Base-by-base conservation (phyloP, 305 asterid genomes). In the Andrographis paniculata region DNA sequence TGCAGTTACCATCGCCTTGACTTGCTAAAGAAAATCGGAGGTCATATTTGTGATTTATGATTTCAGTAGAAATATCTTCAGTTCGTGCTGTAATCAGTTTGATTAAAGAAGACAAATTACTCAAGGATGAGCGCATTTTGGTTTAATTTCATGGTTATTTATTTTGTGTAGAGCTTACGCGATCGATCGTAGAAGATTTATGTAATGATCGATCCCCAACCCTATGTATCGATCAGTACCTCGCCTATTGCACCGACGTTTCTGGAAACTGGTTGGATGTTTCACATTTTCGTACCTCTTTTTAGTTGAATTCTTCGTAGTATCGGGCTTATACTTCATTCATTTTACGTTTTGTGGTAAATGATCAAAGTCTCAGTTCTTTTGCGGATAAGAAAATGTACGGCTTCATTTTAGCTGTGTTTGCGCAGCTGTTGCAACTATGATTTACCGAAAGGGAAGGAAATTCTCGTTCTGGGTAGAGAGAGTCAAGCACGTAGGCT, bases 401-500 rank as follows among this genome's bases (percentile, higher is more conserved):
- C 11, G 17, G 11, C 36, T 6, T 41, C n/a, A 20, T 1, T 51
- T 47, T 44, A 53, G 20, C 45, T 57, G 46, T 20, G 14, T 35
- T 28, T 45, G 20, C 70, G 57, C 69, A 87, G 96, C 76, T 69
- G 64, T 61, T 87, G 95, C 75, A 75, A 70, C 63, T 76, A 61
- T 50, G 76, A 63, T 66, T 71, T 78, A 45, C 70, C 91, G 2
- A 69, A 64, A 7, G 85, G 95, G 56, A 78, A 77, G 60, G 91
- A 84, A 45, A 47, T 68, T 59, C 66, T 83, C 17, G 63, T 68
- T 37, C 52, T 84, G 58, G 63, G 63, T 59, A 67, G 62, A 62
- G 92, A 76, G 66, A 63, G 63, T 48, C 87, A 80, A 23, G 75
- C 69, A 14, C 91, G 80, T 46, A 73, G 95, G 67, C 42, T 83